Evolutionary conservation across 116 monocot species (phyloP), one percentile per base, ranked within the genome.

Genomic region (Thalassia testudinum): DNA sequence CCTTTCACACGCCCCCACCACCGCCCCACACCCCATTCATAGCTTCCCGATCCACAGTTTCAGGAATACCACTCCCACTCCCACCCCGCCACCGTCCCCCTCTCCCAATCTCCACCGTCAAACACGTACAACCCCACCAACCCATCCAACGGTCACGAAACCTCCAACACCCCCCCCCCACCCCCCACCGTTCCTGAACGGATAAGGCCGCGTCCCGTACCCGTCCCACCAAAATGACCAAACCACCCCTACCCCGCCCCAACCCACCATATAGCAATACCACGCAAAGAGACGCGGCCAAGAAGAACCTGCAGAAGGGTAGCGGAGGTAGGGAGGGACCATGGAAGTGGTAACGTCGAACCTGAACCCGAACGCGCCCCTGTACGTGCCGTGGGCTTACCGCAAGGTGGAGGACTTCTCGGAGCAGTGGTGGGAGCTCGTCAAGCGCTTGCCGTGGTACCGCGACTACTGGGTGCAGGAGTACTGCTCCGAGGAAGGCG

Each of bases 351-450:
- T 69, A 0, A 50, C 61, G 17, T 49, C 68, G 12, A 38, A 15
- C 1, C 53, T 95, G 52, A 95, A 85, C 57, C 85, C 95, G 13
- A 76, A 88, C 28, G 95, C 95, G 1, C 88, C 95, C 12, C 75
- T 81, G 14, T 95, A 81, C 65, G 78, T 95, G 25, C 88, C 95
- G 0, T 68, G 71, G 42, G 81, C 76, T 26, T 74, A 76, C 43
- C 77, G 74, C 40, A 71, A 64, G 65, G 95, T 95, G 40, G 95
- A 95, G 66, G 95, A 95, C 53, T 95, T 85, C 67, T 95, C 95
- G 0, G 83, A 84, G 0, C 54, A 85, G 48, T 95, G 95, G 95
- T 95, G 85, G 87, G 78, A 84, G 27, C 69, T 95, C 44, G 88
- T 95, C 43, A 75, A 87, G 58, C 68, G 81, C 1, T 70, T 69